Evolutionary conservation across 306 rosid genomes (phyloP).

Genomic region (Ormosia semicastrata): DNA sequence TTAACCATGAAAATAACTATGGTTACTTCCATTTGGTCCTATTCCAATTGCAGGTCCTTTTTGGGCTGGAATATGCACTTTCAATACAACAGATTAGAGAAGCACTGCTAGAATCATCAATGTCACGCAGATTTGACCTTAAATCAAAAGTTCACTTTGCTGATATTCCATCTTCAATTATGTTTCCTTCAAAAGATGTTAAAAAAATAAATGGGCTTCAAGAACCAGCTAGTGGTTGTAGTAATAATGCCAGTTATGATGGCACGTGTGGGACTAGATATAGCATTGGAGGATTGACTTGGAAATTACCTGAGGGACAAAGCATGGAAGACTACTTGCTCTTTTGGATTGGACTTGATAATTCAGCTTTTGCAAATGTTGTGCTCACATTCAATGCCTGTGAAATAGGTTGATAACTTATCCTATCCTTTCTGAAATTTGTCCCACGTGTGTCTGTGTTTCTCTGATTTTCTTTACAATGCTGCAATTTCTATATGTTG

Average conservation of each 20-base stretch:
- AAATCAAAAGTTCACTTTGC: constrained; percentile 57
- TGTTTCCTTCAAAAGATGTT: constrained; percentile 56
- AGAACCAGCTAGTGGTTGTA: constrained; percentile 30
- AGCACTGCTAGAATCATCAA: constrained; percentile 39
- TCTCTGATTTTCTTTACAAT: constrained; percentile 1
- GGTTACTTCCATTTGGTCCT: neutral
- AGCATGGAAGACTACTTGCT: constrained; percentile 71
- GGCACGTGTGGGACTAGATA: constrained; percentile 33
- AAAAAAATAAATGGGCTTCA: constrained; percentile 32
- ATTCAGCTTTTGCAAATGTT: constrained; percentile 80
- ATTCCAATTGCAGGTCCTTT: constrained; percentile 67
- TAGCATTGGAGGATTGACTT: constrained; percentile 72
- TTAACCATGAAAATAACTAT: neutral
- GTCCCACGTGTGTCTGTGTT: neutral
- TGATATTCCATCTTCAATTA: constrained; percentile 52
- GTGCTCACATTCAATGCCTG: constrained; percentile 81
- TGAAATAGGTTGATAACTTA: constrained; percentile 68
- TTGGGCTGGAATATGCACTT: constrained; percentile 75
- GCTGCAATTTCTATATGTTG: neutral
- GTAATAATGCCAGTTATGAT: constrained; percentile 24
- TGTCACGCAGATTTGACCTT: constrained; percentile 19
- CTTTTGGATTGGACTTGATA: constrained; percentile 83
- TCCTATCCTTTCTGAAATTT: neutral
- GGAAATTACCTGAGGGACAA: constrained; percentile 64
- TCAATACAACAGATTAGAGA: constrained; percentile 48